Base-by-base conservation (phyloP, 106 monocot genomes). In the Acorus gramineus region DNA sequence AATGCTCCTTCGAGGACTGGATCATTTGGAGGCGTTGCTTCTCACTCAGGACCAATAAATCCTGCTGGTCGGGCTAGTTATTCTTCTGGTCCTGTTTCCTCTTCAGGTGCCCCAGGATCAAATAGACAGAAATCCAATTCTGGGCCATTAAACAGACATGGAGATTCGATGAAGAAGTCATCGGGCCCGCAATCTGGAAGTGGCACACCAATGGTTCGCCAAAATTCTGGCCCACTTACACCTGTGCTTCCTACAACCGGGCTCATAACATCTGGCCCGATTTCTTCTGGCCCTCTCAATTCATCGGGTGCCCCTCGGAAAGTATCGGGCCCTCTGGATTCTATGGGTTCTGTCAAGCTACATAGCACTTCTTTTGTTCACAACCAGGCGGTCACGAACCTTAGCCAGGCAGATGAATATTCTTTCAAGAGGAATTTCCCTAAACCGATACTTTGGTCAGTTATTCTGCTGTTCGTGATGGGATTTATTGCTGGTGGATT, bases 201-300 rank as follows among this genome's bases (percentile, higher is more conserved):
- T 7, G 56, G 49, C 8, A 67, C 74, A 8, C 59, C 73, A 44
- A 73, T 66, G 66, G 58, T 66, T n/a, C 74, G 68, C 54, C 74
- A 75, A 60, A 75, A 75, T 53, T 75, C 74, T 55, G 74, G 74
- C 3, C 68, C 74, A 11, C 67, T 68, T 60, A 47, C 74, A 62
- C 74, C 74, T 2, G 53, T 68, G 7, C 60, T 75, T 10, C 74
- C 74, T 11, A n/a, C 74, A 0, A 75, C 74, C 1, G 74, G 74
- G 4, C 74, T 75, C n/a, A 75, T 75, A 60, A 75, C 74, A n/a
- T 75, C 74, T 62, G 74, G 74, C 1, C 74, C 74, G 13, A 67
- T 74, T 60, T 74, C 66, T 28, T 74, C 74, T n/a, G 74, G 74
- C 49, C 62, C 74, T 11, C 68, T 75, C 5, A 75, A 67, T 49